phyloP scores from a whole-genome alignment of 192 early-diverging fungal genomes.

The Rhizophagus sp. region DNA sequence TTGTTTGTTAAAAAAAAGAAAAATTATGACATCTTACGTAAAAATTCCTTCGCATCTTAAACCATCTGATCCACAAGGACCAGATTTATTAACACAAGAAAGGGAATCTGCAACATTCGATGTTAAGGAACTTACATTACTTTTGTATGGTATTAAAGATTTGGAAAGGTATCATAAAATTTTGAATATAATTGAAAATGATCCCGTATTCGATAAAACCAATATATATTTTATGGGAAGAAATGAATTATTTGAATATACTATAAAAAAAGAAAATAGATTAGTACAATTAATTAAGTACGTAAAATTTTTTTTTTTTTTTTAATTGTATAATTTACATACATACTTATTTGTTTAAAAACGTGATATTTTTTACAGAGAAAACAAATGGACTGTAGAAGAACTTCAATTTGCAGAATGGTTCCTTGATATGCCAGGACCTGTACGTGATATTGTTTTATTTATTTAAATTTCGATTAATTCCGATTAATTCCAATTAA shows the following conservation, averaged over 20 bases:
- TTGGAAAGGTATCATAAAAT: conserved; percentile 58
- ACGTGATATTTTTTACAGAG: too few species aligned
- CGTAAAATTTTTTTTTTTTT: background rate
- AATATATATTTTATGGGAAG: conserved; percentile 72
- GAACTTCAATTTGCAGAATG: background rate
- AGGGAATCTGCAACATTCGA: conserved; percentile 67
- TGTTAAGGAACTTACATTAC: conserved; percentile 61
- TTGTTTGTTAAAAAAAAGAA: background rate
- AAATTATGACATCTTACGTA: background rate
- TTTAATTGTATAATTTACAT: background rate
- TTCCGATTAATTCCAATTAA: background rate
- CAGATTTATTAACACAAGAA: conserved; percentile 60
- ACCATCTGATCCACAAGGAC: conserved; percentile 50
- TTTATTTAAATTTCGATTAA: background rate
- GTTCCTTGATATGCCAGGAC: background rate
- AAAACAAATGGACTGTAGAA: background rate
- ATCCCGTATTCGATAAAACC: conserved; percentile 73
- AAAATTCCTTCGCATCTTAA: conserved; percentile 33
- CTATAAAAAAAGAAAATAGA: conserved; percentile 61
- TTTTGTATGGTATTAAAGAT: conserved; percentile 67
- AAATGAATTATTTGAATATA: conserved; percentile 60
- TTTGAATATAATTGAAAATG: conserved; percentile 62
- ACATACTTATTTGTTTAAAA: too few species aligned
- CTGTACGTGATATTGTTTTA: background rate
- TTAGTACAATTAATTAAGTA: conserved; percentile 64